phyloP scores from a whole-genome alignment of 2,329 filamentous ascomycete species.

The Phaeosphaeria sp. region DNA sequence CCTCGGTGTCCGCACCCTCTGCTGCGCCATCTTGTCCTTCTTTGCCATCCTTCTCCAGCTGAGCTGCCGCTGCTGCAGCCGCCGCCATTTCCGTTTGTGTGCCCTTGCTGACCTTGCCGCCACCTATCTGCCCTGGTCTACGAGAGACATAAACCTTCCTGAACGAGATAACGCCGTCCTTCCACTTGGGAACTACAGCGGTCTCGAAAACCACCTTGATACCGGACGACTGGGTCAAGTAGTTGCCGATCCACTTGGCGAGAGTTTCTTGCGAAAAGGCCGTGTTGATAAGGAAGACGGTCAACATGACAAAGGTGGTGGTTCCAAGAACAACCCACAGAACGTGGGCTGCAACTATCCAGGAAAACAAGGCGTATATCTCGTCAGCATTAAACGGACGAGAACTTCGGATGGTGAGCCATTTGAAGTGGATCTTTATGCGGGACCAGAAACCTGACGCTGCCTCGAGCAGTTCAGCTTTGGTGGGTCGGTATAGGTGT shows the following conservation, averaged over 20 bases:
- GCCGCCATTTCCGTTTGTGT: constrained; percentile 80
- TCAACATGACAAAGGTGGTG: constrained; percentile 92
- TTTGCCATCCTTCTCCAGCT: constrained; percentile 51
- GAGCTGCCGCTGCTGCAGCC: constrained; percentile 76
- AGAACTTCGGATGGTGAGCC: constrained; percentile 93
- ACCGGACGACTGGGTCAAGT: constrained; percentile 90
- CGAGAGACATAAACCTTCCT: constrained; percentile 95
- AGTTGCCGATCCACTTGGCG: constrained; percentile 92
- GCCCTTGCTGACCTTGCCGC: constrained; percentile 88
- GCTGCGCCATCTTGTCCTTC: constrained; percentile 32
- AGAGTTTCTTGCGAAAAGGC: constrained; percentile 97
- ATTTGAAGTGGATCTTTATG: constrained; percentile 91
- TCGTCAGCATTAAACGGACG: constrained; percentile 96
- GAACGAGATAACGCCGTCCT: constrained; percentile 92
- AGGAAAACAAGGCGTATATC: constrained; percentile 93
- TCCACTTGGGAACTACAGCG: constrained; percentile 96
- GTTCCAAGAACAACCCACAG: constrained; percentile 97
- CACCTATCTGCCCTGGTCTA: constrained; percentile 79
- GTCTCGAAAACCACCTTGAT: constrained; percentile 96
- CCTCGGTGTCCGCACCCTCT: constrained; percentile 62
- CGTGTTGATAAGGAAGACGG: constrained; percentile 92
- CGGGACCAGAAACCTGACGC: constrained; percentile 93
- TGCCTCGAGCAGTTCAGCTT: constrained; percentile 89
- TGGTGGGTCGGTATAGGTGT: constrained; percentile 81
- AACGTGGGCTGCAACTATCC: constrained; percentile 91